Conservation (phyloP, 345 rosid genomes). For the Melastoma malabathricum region DNA sequence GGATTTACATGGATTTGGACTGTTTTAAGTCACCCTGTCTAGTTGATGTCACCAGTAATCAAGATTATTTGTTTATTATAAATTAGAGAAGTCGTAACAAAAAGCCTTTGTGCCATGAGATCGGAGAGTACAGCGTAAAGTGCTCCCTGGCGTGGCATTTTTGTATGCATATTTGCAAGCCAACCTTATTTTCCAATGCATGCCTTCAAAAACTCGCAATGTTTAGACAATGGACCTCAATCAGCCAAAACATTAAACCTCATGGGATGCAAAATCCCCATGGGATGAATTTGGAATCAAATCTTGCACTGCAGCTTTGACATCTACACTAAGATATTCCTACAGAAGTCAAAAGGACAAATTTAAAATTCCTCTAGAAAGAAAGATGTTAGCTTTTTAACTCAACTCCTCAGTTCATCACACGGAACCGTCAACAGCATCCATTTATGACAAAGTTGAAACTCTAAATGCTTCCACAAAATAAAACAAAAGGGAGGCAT, state of each 20-base stretch:
- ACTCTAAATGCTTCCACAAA: no score
- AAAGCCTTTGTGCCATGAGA: neutral
- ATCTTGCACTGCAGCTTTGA: slow-evolving; percentile 47
- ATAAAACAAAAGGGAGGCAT: no score
- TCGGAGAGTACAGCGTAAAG: slow-evolving; percentile 45
- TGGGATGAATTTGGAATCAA: slow-evolving; percentile 67
- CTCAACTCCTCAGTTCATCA: neutral
- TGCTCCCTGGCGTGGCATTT: slow-evolving; percentile 80
- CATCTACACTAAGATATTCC: slow-evolving; percentile 59
- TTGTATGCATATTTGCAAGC: slow-evolving; percentile 82
- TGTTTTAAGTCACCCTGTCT: no score
- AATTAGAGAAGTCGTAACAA: no score
- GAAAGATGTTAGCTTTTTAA: neutral
- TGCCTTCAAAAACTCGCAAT: slow-evolving; percentile 32
- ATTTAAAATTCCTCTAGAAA: slow-evolving; percentile 3
- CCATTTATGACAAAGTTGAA: no score
- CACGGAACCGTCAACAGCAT: no score
- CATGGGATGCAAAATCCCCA: slow-evolving; percentile 58
- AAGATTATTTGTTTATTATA: no score
- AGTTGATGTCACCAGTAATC: no score
- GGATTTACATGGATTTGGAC: no score
- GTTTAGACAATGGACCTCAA: neutral
- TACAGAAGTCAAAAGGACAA: slow-evolving; percentile 9
- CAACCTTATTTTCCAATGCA: slow-evolving; percentile 67
- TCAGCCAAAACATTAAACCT: no score